Evolutionary conservation across 805 yeast species (phyloP).

Genomic region (Wickerhamomyces silvicola): DNA sequence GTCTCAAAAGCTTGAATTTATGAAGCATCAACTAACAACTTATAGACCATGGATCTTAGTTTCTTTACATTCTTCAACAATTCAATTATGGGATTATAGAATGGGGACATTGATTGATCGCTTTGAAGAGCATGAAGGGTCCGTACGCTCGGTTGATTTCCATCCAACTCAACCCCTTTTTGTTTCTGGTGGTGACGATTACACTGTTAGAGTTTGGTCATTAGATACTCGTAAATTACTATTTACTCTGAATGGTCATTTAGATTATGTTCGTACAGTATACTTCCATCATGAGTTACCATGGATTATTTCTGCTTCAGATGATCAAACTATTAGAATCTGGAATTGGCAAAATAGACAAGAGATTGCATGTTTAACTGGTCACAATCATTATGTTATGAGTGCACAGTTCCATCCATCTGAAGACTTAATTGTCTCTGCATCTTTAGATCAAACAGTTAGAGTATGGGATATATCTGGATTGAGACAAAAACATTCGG

Average conservation of each 20-base stretch:
- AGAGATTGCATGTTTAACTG: constrained; percentile 94
- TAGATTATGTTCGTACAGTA: constrained; percentile 92
- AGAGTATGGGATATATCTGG: constrained; percentile 98
- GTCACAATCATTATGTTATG: constrained; percentile 98
- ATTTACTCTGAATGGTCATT: constrained; percentile 87
- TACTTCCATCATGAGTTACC: constrained; percentile 94
- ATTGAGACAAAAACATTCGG: constrained; percentile 89
- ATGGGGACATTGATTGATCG: constrained; percentile 97
- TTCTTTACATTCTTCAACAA: constrained; percentile 94
- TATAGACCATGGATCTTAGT: constrained; percentile 90
- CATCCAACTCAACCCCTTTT: constrained; percentile 98
- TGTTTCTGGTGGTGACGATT: constrained; percentile 97
- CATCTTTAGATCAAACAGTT: constrained; percentile 96
- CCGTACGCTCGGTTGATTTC: constrained; percentile 91
- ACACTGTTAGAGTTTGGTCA: constrained; percentile 94
- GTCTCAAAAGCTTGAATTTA: neutral
- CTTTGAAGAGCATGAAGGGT: constrained; percentile 97
- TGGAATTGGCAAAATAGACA: constrained; percentile 99
- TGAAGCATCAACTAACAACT: constrained; percentile 11
- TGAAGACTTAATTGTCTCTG: constrained; percentile 91
- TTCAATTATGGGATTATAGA: constrained; percentile 98
- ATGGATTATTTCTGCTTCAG: constrained; percentile 94
- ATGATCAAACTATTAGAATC: constrained; percentile 96
- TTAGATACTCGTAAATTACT: constrained; percentile 84
- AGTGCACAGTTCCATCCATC: constrained; percentile 96